Evolutionary conservation across 768 basidiomycete genomes (phyloP), one percentile per base, ranked within the genome.

Genomic region (Cubamyces lactineus): DNA sequence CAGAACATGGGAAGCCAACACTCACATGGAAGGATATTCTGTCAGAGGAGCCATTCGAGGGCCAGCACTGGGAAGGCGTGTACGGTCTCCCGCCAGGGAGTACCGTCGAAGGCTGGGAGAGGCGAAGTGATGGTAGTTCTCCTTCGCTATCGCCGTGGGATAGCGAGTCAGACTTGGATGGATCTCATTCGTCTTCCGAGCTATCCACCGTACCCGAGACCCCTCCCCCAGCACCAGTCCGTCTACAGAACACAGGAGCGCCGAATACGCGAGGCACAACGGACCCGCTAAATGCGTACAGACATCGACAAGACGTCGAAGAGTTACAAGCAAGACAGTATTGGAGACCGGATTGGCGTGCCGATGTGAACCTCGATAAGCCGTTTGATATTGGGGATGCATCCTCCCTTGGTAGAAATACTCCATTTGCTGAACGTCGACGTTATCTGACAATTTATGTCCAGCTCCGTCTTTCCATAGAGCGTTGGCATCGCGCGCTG

Each of bases 51-150:
- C 90, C 91, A 3, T 89, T 91, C 63, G 89, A 93, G 72, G 92
- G 89, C 16, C 86, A 93, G 63, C 92, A 93, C 68, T 93, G 91
- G 91, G 83, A 90, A 69, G 89, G 89, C 0, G 83, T 83, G n/a
- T 84, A 84, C 63, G 86, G 71, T 80, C 70, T 77, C 24, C 81
- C 82, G 26, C 72, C 78, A n/a, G 82, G 85, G 28, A 77, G 74
- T 58, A 79, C 78, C 0, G 71, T 78, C 7, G 76, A 79, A 50
- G 74, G 78, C 38, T 78, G 79, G 71, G 79, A 80, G 47, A 75
- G 74, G 45, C 76, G 77, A 54, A 83, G 82, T 41, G 80, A 76
- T 62, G 85, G 83, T 66, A 89, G 83, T 69, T 84, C 86, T 1
- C 84, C 87, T 0, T 89, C 88, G 0, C 79, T 90, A 40, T 91